Conservation (phyloP, 768 basidiomycete genomes). For the Collybia sp. region DNA sequence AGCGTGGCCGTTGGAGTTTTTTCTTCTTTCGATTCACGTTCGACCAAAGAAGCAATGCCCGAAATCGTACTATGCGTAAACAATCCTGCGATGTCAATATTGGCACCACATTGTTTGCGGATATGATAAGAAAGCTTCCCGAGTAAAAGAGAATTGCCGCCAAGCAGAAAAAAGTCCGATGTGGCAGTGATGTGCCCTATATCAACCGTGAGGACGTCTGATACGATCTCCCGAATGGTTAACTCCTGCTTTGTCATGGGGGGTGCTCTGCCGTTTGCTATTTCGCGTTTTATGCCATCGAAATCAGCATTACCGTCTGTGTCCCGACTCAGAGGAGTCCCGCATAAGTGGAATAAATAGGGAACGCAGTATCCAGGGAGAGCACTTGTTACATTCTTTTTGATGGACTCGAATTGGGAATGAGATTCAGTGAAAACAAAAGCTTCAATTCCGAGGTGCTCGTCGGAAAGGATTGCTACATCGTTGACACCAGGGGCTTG, state of each 20-base stretch:
- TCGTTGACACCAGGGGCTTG: constrained; percentile 25
- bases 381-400: constrained; percentile 12
- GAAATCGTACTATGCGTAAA: constrained; percentile 37
- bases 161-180: constrained; percentile 40
- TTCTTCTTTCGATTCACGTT: constrained; percentile 17
- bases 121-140: constrained; percentile 40
- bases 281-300: constrained; percentile 20
- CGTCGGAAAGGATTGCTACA: constrained; percentile 24
- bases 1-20: constrained; percentile 1
- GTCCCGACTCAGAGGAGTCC: constrained; percentile 13
- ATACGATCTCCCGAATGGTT: constrained; percentile 31
- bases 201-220: constrained; percentile 26
- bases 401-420: constrained; percentile 15
- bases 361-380: constrained; percentile 39
- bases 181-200: constrained; percentile 20
- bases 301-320: constrained; percentile 24
- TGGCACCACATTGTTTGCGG: constrained; percentile 32
- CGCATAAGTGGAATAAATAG: constrained; percentile 26
- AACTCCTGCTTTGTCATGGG: constrained; percentile 24
- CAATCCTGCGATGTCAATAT: constrained; percentile 29
- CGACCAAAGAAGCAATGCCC: constrained; percentile 34
- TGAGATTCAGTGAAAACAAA: constrained; percentile 25
- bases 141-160: constrained; percentile 40
- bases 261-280: constrained; percentile 13
- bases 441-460: constrained; percentile 29